Percentiles rank a stretch among this genome's conserved stretches.
These are phyloP conservation scores for Psidium guajava DNA, from an alignment of 345 rosid genomes.

Conservation along the genomic window DNA sequence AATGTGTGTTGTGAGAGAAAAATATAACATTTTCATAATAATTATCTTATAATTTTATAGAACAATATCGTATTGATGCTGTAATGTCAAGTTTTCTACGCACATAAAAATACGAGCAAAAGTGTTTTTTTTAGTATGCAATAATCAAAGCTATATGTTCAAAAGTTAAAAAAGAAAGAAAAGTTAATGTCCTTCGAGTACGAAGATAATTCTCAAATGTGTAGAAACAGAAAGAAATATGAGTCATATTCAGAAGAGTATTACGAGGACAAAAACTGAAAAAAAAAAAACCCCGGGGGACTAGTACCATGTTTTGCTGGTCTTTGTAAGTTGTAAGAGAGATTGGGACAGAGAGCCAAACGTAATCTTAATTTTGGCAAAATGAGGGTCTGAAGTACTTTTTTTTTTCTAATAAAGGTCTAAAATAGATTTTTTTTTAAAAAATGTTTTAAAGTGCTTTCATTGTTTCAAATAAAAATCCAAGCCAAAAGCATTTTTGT, in stretches of 20 bases:
- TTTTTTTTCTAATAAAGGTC: no score
- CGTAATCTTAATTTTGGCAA: no score
- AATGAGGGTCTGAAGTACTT: no score
- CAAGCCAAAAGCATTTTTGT: no score
- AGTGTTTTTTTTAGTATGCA: background rate
- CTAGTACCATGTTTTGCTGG: background rate
- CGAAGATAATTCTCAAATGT: background rate
- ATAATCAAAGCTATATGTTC: background rate
- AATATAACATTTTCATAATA: background rate
- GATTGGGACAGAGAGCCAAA: background rate
- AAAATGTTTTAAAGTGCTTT: no score
- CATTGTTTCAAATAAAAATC: no score
- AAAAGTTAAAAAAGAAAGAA: background rate
- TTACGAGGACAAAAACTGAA: background rate
- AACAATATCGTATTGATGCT: background rate
- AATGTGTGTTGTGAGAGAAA: background rate
- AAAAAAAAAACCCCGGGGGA: background rate
- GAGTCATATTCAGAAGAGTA: background rate
- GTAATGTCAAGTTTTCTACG: background rate
- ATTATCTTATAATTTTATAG: background rate
- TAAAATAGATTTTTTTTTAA: no score
- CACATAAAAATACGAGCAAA: background rate
- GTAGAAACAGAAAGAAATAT: background rate
- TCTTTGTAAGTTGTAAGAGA: background rate
- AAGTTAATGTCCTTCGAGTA: background rate